Conservation (phyloP, 495 filamentous ascomycete genomes). For the Aspergillus heteromorphus region DNA sequence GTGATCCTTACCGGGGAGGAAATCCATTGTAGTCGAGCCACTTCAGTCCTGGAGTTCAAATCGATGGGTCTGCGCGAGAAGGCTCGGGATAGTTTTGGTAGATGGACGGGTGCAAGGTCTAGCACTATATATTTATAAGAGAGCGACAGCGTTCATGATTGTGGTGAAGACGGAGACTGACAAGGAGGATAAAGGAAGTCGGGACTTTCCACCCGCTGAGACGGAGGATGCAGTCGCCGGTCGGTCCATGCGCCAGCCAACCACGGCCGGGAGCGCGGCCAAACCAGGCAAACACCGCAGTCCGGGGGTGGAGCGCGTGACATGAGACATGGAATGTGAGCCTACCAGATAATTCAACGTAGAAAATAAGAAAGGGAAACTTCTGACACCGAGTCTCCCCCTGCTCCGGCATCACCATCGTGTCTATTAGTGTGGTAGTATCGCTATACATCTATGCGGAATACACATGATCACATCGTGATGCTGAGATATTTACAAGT, state of each 20-base stretch:
- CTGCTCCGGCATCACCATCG: neutral
- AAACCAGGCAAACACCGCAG: neutral
- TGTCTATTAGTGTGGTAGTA: neutral
- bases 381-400: neutral
- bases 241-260: neutral
- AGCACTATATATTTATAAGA: neutral
- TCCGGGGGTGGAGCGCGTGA: neutral
- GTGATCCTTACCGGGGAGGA: slow-evolving; percentile 7
- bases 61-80: neutral
- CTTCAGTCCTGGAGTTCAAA: no score
- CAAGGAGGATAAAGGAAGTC: neutral
- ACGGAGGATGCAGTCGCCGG: neutral
- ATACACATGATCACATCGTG: neutral
- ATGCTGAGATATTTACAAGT: slow-evolving; percentile 1
- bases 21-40: slow-evolving; percentile 14
- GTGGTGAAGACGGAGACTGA: neutral
- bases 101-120: neutral
- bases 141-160: neutral
- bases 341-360: no score
- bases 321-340: neutral
- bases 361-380: no score
- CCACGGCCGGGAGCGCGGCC: neutral
- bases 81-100: neutral
- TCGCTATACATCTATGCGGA: slow-evolving; percentile 1
- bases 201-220: neutral